Evolutionary conservation across 2,329 filamentous ascomycete species (phyloP).

Genomic region (Pseudogymnoascus sp.): DNA sequence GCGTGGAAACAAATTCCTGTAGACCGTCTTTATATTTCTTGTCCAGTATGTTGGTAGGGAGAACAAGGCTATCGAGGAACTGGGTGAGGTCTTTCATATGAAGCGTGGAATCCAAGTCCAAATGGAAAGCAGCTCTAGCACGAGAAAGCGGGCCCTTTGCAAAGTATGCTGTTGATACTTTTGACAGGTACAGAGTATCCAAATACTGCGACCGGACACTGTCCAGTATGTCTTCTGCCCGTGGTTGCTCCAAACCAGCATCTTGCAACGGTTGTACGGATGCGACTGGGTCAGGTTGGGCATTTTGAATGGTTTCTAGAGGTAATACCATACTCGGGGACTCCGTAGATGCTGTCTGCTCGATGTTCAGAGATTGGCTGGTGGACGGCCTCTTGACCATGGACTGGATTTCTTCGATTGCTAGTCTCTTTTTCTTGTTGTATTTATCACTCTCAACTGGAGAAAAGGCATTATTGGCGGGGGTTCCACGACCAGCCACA

Average conservation of each 20-base stretch:
- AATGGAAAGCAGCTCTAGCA: constrained; percentile 61
- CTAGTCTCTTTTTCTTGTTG: constrained; percentile 45
- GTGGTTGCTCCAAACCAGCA: not conserved
- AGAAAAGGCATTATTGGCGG: constrained; percentile 6
- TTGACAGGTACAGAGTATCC: constrained; percentile 53
- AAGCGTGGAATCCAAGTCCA: constrained; percentile 50
- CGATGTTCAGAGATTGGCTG: constrained; percentile 6
- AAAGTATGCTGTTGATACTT: constrained; percentile 74
- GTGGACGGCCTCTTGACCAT: constrained; percentile 42
- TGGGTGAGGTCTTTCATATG: constrained; percentile 55
- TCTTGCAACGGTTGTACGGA: not conserved
- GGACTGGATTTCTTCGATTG: constrained; percentile 56
- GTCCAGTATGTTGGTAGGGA: constrained; percentile 60
- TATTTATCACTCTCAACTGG: constrained; percentile 20
- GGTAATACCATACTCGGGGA: not conserved
- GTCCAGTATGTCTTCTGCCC: constrained; percentile 15
- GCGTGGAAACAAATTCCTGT: constrained; percentile 49
- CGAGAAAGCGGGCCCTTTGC: constrained; percentile 73
- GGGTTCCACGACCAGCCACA: not conserved
- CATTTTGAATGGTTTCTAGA: not conserved
- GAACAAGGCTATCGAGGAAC: constrained; percentile 61
- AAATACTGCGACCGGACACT: constrained; percentile 48
- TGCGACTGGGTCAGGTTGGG: not conserved
- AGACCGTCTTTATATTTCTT: constrained; percentile 72
- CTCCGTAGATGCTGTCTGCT: not conserved